Conservation (phyloP, 2,329 filamentous ascomycete genomes). For the Claviceps paspali region DNA sequence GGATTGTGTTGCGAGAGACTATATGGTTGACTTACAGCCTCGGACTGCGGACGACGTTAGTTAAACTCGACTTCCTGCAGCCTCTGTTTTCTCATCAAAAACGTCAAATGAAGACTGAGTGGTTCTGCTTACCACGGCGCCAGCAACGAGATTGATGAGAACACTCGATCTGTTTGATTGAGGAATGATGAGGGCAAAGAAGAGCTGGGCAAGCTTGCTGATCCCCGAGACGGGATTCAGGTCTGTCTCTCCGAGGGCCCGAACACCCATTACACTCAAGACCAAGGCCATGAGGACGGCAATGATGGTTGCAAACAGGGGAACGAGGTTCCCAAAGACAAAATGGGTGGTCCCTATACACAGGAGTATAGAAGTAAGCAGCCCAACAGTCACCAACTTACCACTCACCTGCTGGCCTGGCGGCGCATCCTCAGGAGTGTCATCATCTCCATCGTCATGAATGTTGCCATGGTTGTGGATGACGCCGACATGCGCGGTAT, state of each 20-base stretch:
- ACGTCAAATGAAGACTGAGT: background rate
- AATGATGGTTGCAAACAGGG: constrained; percentile 56
- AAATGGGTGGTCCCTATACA: constrained; percentile 71
- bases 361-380: constrained; percentile 60
- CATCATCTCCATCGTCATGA: constrained; percentile 9
- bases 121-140: constrained; percentile 50
- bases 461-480: background rate
- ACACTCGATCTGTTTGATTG: constrained; percentile 67
- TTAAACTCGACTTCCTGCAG: background rate
- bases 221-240: constrained; percentile 94
- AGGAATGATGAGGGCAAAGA: constrained; percentile 84
- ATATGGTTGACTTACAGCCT: constrained; percentile 18
- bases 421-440: constrained; percentile 62
- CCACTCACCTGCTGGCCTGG: constrained; percentile 65
- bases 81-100: no score
- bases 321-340: constrained; percentile 71
- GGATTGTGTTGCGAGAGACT: background rate
- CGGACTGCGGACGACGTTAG: constrained; percentile 17
- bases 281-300: constrained; percentile 76
- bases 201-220: constrained; percentile 86
- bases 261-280: constrained; percentile 58
- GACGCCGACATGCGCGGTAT: background rate
- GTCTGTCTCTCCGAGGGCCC: constrained; percentile 67
- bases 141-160: constrained; percentile 89
- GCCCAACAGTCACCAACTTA: constrained; percentile 55